Percentiles rank a stretch among this genome's conserved stretches.
Conservation (phyloP, 305 asterid species). For the Fraxinus angustifolia region DNA sequence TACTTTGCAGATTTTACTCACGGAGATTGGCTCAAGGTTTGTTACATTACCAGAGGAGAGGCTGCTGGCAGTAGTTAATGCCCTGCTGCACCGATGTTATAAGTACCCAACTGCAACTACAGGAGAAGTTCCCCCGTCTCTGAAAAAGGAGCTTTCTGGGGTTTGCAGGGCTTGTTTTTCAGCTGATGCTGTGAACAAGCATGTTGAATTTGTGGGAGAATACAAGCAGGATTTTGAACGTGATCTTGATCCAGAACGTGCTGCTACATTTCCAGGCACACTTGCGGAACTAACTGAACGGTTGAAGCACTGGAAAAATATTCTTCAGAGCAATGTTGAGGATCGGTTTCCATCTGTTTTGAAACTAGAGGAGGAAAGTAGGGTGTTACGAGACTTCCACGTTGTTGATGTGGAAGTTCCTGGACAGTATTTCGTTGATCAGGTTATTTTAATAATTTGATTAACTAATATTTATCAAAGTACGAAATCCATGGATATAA, state of each 20-base stretch:
- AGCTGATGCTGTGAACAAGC: constrained; percentile 98
- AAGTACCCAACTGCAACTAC: constrained; percentile 98
- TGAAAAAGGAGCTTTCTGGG: constrained; percentile 98
- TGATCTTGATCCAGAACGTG: constrained; percentile 99
- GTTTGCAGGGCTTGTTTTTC: constrained; percentile 99
- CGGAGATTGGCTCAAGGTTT: constrained; percentile 95
- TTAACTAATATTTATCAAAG: background rate
- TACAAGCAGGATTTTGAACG: constrained; percentile 98
- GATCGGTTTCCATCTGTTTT: constrained; percentile 96
- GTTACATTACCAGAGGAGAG: constrained; percentile 99
- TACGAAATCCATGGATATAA: background rate
- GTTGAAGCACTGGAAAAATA: constrained; percentile 95
- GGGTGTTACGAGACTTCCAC: constrained; percentile 93
- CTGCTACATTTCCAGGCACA: constrained; percentile 87
- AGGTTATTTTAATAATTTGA: constrained; percentile 42
- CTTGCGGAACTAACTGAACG: constrained; percentile 93
- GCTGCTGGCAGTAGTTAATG: constrained; percentile 94
- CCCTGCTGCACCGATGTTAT: constrained; percentile 98
- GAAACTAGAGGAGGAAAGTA: constrained; percentile 98
- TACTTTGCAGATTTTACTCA: constrained; percentile 70
- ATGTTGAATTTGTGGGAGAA: constrained; percentile 94
- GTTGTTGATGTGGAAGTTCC: constrained; percentile 99
- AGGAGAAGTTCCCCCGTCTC: constrained; percentile 98
- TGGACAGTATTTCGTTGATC: constrained; percentile 94
- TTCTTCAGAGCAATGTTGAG: constrained; percentile 94